Evolutionary conservation across 257 asterid genomes (phyloP).

Genomic region (Solanum boliviense): DNA sequence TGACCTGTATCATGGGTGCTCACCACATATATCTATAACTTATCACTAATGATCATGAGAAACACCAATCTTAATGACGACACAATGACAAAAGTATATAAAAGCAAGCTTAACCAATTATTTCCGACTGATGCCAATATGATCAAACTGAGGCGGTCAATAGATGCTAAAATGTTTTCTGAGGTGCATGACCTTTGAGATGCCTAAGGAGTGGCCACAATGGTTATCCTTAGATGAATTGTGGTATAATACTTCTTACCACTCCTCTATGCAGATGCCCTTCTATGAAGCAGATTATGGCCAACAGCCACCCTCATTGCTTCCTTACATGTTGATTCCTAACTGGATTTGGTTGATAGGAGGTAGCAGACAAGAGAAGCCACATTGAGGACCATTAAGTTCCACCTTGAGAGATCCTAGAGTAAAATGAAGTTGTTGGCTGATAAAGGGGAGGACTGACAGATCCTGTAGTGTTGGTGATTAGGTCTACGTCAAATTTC

Average conservation of each 20-base stretch:
- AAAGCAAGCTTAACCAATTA: background rate
- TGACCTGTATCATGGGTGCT: background rate
- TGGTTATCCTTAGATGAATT: background rate
- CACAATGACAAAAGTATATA: background rate
- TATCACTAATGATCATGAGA: background rate
- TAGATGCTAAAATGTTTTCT: background rate
- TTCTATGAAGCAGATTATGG: background rate
- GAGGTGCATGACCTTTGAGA: background rate
- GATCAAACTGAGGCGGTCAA: background rate
- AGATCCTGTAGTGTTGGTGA: background rate
- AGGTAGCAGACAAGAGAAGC: background rate
- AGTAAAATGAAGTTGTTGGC: background rate
- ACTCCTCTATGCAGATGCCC: background rate
- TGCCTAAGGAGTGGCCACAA: background rate
- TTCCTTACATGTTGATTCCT: background rate
- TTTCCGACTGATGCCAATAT: background rate
- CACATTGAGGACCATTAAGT: background rate
- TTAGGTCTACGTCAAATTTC: background rate
- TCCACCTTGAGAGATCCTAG: background rate
- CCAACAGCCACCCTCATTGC: background rate
- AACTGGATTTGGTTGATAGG: background rate
- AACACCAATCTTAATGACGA: background rate
- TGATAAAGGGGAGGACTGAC: background rate
- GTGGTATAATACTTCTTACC: background rate
- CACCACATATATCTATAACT: background rate